Conservation (phyloP, 306 rosid genomes). For the Urtica urens region DNA sequence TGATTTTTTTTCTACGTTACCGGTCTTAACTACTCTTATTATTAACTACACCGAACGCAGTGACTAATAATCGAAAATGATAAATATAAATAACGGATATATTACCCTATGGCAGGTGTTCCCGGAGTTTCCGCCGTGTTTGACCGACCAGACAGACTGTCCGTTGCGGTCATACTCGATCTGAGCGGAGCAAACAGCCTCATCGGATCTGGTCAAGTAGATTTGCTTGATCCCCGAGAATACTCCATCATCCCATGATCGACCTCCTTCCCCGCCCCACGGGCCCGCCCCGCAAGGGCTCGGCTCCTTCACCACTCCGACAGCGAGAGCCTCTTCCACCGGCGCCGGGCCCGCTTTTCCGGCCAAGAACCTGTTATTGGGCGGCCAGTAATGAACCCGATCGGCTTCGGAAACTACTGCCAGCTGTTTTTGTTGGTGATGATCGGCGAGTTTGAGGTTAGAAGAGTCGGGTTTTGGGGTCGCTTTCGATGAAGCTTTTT, state of each 20-base stretch:
- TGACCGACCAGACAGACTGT: slow-evolving; percentile 84
- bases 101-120: slow-evolving; percentile 49
- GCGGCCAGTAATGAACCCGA: slow-evolving; percentile 37
- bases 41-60: too few relatives aligned
- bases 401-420: slow-evolving; percentile 32
- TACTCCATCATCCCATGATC: slow-evolving; percentile 91
- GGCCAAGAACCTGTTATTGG: slow-evolving; percentile 26
- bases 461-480: slow-evolving; percentile 23
- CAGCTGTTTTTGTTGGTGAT: neutral
- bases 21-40: too few relatives aligned
- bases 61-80: too few relatives aligned
- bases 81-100: too few relatives aligned
- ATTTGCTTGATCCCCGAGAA: slow-evolving; percentile 74
- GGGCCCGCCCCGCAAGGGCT: slow-evolving; percentile 93
- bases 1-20: too few relatives aligned
- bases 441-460: slow-evolving; percentile 11
- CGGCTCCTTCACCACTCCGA: slow-evolving; percentile 69
- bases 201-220: slow-evolving; percentile 51
- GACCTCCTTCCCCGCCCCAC: slow-evolving; percentile 98
- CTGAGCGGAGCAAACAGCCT: slow-evolving; percentile 73
- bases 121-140: slow-evolving; percentile 78
- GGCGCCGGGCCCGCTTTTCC: slow-evolving; percentile 41
- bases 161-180: slow-evolving; percentile 77
- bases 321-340: slow-evolving; percentile 40
- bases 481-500: slow-evolving; percentile 16